phyloP scores from a whole-genome alignment of 2,329 filamentous ascomycete genomes.

The Colletotrichum sp. region DNA sequence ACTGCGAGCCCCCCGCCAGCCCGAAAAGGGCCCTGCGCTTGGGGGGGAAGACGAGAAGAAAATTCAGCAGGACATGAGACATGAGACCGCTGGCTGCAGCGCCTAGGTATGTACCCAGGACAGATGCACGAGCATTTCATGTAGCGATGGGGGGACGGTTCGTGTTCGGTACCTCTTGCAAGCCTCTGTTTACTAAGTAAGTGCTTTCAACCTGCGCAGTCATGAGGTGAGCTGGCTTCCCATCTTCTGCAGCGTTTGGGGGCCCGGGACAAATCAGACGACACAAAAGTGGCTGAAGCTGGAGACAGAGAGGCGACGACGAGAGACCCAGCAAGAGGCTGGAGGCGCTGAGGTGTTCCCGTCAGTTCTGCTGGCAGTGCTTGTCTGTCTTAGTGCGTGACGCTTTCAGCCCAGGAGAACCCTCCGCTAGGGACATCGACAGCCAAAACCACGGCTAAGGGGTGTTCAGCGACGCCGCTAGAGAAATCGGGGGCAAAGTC shows the following conservation, averaged over 20 bases:
- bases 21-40: background rate
- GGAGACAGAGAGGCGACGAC: background rate
- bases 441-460: background rate
- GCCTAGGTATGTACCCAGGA: background rate
- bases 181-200: background rate
- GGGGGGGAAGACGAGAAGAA: background rate
- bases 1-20: constrained; percentile 11
- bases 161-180: background rate
- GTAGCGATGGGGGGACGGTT: background rate
- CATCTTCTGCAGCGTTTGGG: background rate
- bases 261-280: background rate
- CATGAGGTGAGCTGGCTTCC: background rate
- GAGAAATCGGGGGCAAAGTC: background rate
- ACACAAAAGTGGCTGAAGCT: background rate
- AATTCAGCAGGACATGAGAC: background rate
- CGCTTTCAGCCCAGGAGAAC: constrained; percentile 7
- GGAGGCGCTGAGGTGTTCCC: background rate
- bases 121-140: background rate
- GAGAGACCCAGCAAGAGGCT: background rate
- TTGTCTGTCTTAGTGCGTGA: background rate
- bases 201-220: background rate
- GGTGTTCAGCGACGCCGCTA: background rate
- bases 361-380: background rate
- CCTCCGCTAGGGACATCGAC: background rate
- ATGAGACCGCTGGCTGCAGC: background rate